Conservation (phyloP, 2,329 filamentous ascomycete species). For the Ceratocystis eucalypticola region DNA sequence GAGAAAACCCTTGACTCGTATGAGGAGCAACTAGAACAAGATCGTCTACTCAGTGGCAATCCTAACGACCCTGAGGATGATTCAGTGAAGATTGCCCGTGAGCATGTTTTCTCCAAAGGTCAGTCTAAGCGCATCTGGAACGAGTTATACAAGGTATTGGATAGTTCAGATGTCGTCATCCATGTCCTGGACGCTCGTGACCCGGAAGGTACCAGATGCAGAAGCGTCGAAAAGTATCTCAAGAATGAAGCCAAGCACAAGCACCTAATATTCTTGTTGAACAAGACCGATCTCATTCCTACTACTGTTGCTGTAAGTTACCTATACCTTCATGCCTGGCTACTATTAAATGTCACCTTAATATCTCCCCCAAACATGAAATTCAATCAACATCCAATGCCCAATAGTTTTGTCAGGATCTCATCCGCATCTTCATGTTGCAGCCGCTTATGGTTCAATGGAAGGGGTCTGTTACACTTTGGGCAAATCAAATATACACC, state of each 20-base stretch:
- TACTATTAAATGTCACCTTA: conserved; percentile 10
- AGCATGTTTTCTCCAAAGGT: conserved; percentile 86
- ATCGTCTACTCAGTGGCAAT: conserved; percentile 59
- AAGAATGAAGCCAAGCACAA: conserved; percentile 85
- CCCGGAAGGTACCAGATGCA: conserved; percentile 78
- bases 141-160: conserved; percentile 87
- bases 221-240: conserved; percentile 70
- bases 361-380: not conserved
- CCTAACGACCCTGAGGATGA: conserved; percentile 39
- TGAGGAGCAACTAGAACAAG: conserved; percentile 65
- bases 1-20: conserved; percentile 72
- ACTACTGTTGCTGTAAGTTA: conserved; percentile 86
- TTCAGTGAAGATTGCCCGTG: conserved; percentile 50
- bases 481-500: conserved; percentile 71
- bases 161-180: conserved; percentile 70
- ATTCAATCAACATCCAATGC: conserved; percentile 25
- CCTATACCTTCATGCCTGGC: conserved; percentile 9
- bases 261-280: conserved; percentile 49
- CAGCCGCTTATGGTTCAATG: conserved; percentile 44
- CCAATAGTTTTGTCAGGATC: conserved; percentile 80
- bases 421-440: conserved; percentile 23
- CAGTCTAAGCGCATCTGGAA: conserved; percentile 96
- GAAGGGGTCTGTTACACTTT: conserved; percentile 95
- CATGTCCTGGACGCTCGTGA: conserved; percentile 85
- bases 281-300: conserved; percentile 64